Conservation (phyloP, 495 filamentous ascomycete genomes). For the Penicillium dipodomyicola region DNA sequence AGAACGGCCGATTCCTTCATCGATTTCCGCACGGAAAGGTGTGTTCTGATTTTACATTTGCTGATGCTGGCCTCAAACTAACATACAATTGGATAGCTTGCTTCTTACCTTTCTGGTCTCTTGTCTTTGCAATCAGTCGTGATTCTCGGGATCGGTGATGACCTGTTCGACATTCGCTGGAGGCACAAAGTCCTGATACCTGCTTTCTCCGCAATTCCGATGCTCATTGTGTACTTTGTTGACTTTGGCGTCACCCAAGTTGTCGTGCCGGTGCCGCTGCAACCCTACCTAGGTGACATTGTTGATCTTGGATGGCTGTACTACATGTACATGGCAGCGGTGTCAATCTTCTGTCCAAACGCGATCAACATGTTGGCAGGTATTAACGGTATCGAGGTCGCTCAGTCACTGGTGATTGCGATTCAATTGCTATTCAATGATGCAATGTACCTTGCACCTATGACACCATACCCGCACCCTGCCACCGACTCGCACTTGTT, state of each 20-base stretch:
- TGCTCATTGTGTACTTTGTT: slow-evolving; percentile 96
- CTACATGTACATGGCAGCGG: slow-evolving; percentile 92
- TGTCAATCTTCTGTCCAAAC: slow-evolving; percentile 96
- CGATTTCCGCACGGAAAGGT: slow-evolving; percentile 94
- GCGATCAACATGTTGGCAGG: slow-evolving; percentile 98
- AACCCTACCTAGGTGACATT: slow-evolving; percentile 75
- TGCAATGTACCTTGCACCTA: slow-evolving; percentile 64
- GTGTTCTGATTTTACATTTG: slow-evolving; percentile 14
- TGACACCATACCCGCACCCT: slow-evolving; percentile 78
- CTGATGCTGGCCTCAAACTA: neutral
- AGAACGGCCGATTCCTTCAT: slow-evolving; percentile 78
- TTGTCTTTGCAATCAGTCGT: slow-evolving; percentile 86
- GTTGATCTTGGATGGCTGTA: slow-evolving; percentile 87
- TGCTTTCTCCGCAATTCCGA: slow-evolving; percentile 86
- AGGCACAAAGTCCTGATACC: slow-evolving; percentile 98
- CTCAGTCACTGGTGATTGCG: slow-evolving; percentile 90
- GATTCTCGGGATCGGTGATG: slow-evolving; percentile 90
- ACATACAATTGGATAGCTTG: slow-evolving; percentile 56
- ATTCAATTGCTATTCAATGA: slow-evolving; percentile 82
- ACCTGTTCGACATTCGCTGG: slow-evolving; percentile 98
- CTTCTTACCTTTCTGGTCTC: slow-evolving; percentile 91
- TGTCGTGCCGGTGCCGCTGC: slow-evolving; percentile 80
- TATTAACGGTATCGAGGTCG: slow-evolving; percentile 95
- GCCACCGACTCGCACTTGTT: slow-evolving; percentile 95
- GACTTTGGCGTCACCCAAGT: slow-evolving; percentile 96